Evolutionary conservation across 2,329 filamentous ascomycete genomes (phyloP).

Genomic region (Epichloe sp.): DNA sequence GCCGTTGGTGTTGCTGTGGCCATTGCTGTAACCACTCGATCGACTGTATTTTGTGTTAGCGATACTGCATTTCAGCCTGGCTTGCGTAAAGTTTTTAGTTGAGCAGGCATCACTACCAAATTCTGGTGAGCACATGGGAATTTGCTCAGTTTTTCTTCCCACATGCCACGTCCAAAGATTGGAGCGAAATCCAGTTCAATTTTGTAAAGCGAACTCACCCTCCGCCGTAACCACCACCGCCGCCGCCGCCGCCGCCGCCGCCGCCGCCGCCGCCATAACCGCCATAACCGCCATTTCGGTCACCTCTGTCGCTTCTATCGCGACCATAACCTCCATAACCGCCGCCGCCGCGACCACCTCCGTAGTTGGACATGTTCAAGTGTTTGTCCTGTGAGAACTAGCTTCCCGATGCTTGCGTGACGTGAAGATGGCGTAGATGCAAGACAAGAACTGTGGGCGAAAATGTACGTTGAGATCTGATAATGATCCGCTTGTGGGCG

Average conservation of each 20-base stretch:
- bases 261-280: constrained; percentile 19
- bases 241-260: constrained; percentile 20
- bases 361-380: constrained; percentile 33
- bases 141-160: neutral
- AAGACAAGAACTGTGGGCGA: neutral
- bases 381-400: neutral
- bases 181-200: neutral
- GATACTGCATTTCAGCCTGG: neutral
- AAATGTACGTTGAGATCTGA: neutral
- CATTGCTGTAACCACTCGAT: constrained; percentile 22
- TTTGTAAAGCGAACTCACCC: constrained; percentile 20
- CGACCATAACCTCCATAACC: constrained; percentile 26
- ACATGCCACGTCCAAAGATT: neutral
- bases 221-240: constrained; percentile 22
- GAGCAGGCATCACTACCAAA: neutral
- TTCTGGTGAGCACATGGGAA: neutral
- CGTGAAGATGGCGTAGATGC: neutral
- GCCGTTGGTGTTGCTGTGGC: constrained; percentile 12
- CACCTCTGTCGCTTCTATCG: constrained; percentile 33
- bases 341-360: constrained; percentile 22
- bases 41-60: constrained; percentile 31
- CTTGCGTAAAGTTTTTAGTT: neutral
- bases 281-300: constrained; percentile 25
- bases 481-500: constrained; percentile 10
- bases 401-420: neutral